Evolutionary conservation across 768 basidiomycete species (phyloP), one percentile per base, ranked within the genome.

Genomic region (Leucogyrophana mollusca): DNA sequence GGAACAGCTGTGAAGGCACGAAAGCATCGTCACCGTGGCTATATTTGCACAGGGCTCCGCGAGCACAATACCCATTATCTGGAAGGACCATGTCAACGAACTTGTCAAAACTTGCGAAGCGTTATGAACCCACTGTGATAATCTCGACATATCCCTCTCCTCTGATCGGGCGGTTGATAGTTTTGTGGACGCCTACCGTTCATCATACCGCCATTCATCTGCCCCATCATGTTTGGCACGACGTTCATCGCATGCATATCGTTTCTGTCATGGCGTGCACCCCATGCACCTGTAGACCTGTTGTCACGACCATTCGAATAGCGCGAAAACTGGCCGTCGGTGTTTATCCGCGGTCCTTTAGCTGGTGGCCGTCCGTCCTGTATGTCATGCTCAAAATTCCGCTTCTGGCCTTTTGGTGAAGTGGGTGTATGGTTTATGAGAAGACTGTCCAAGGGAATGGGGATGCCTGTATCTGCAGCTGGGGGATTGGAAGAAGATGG

Each of bases 21-120:
- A 90, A 82, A 23, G 90, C 88, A 60, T 94, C 90, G 2, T 91
- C 90, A 30, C 90, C 92, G 56, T 98, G 94, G 50, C 89, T 92
- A 67, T 82, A 97, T 61, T 91, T 93, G 76, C 94, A 98, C 50
- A 78, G 77, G 16, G 79, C 84, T 38, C 94, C 94, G 24, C 93
- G 82, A 33, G 89, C 80, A 56, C 94, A 98, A 68, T 85, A 96
- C 1, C 94, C 94, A 48, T 84, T 84, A 60, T 94, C 94, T 97
- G 54, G 7, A 40, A 8, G 50, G 36, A 46, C 27, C 16, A 46
- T 43, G 43, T 51, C 51, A 48, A 45, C 47, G 45, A 35, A n/a
- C n/a, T n/a, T 42, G 34, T 43, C 22, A 36, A 34, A 11, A 34
- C 34, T 21, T 52, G 34, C 43, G 39, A 24, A 27, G 34, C 44